Base-by-base conservation (phyloP, 176 grass and related monocot genomes). In the Eremochloa ophiuroides region DNA sequence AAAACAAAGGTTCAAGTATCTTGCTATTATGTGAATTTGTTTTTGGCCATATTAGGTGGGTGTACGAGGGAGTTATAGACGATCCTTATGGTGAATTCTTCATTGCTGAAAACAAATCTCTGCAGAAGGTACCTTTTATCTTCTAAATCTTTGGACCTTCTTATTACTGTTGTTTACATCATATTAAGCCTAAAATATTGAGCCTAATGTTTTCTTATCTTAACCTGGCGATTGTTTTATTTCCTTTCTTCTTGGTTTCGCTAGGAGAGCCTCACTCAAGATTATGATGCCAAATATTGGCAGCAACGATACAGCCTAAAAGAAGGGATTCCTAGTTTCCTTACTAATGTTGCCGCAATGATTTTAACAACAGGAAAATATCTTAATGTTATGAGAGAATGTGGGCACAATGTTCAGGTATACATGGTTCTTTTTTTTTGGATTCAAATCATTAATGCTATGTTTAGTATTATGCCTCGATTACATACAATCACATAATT, bases 51-150 rank as follows among this genome's bases (percentile, higher is more conserved):
- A 78, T 80, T 76, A 99, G 96, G 83, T 99, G 93, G 96, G 93
- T 99, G 41, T 99, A 99, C 83, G 96, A 99, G 78, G 96, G 96
- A 62, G 80, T 99, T 58, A 95, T 99, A 73, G 96, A 99, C 80
- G 96, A 99, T 38, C 96, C 96, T 84, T 95, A 99, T 23, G 82
- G 93, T 60, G 96, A 99, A 99, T 99, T 99, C 84, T 99, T 99
- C 89, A 95, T 99, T 83, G 90, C 84, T 86, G 96, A 99, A 95
- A 99, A 99, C 82, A 99, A 99, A 89, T 93, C 86, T 61, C 79
- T 99, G 77, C 86, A 86, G 61, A 99, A 99, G 92, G 96, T 99
- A 90, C 30, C 31, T 77, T 16, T 30, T 72, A 29, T 73, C 46
- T 82, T 58, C 29, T 27, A 80, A 40, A 64, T 50, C 9, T 69